Evolutionary conservation across 2,329 filamentous ascomycete genomes (phyloP).

Genomic region (Epichloe aotearoae): DNA sequence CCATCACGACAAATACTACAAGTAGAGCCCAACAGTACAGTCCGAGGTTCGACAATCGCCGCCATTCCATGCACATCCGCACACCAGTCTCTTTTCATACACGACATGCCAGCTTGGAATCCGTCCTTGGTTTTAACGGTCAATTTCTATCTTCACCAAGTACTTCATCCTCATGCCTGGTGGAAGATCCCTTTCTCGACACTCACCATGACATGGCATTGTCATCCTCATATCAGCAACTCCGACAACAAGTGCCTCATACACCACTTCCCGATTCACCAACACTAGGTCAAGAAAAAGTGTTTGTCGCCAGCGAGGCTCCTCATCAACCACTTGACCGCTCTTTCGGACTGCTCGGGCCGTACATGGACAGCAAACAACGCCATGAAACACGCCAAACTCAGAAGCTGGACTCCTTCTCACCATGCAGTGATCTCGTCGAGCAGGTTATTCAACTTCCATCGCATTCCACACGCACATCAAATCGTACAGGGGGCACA

Average conservation of each 20-base stretch:
- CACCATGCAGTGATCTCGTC: too few species aligned
- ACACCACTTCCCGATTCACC: conserved; percentile 4
- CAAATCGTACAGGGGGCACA: too few species aligned
- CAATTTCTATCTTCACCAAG: not conserved
- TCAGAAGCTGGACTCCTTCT: not conserved
- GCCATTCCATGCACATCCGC: not conserved
- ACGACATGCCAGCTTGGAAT: not conserved
- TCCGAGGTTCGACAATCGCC: not conserved
- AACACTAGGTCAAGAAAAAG: conserved; percentile 2
- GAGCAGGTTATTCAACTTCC: not conserved
- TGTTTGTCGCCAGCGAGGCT: not conserved
- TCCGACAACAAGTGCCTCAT: not conserved
- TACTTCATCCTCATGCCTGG: not conserved
- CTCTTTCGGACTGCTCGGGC: not conserved
- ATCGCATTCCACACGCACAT: not conserved
- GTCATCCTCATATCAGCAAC: not conserved
- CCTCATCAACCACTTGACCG: not conserved
- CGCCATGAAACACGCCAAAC: not conserved
- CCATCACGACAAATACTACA: not conserved
- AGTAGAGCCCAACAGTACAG: not conserved
- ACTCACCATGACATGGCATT: not conserved
- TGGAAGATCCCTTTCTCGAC: not conserved
- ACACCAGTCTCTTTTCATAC: not conserved
- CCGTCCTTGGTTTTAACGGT: not conserved
- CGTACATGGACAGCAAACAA: not conserved